Evolutionary conservation across 2,329 filamentous ascomycete species (phyloP).

Genomic region (Diaporthe sp.): DNA sequence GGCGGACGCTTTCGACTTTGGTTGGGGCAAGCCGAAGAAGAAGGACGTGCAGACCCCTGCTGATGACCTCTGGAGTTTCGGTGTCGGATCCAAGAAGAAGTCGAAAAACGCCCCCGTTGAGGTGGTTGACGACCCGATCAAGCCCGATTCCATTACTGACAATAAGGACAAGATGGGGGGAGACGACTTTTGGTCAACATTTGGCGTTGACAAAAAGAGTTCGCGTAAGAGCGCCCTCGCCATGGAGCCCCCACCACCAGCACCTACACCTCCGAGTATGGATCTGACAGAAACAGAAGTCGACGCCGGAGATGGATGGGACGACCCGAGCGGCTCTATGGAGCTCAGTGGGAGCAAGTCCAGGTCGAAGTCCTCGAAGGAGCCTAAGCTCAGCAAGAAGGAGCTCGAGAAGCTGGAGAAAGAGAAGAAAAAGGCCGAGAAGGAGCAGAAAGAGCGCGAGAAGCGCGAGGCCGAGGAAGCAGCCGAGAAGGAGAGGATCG

Average conservation of each 20-base stretch:
- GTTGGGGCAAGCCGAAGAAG: constrained; percentile 45
- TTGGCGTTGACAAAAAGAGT: constrained; percentile 57
- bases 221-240: constrained; percentile 52
- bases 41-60: constrained; percentile 54
- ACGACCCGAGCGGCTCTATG: constrained; percentile 46
- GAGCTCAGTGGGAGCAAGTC: constrained; percentile 48
- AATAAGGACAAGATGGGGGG: constrained; percentile 50
- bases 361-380: constrained; percentile 52
- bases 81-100: constrained; percentile 62
- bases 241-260: constrained; percentile 58
- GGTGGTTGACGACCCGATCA: constrained; percentile 56
- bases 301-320: constrained; percentile 51
- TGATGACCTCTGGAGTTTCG: constrained; percentile 54
- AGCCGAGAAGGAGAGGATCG: constrained; percentile 32
- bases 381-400: constrained; percentile 61
- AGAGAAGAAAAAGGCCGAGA: constrained; percentile 44
- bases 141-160: constrained; percentile 61
- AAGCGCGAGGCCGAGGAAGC: constrained; percentile 39
- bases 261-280: constrained; percentile 61
- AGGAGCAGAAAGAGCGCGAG: constrained; percentile 42
- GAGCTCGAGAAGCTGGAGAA: constrained; percentile 51
- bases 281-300: constrained; percentile 59
- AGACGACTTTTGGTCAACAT: constrained; percentile 56
- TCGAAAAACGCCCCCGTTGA: constrained; percentile 63
- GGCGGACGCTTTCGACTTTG: constrained; percentile 47